phyloP scores from a whole-genome alignment of 2,329 filamentous ascomycete genomes.

The Colletotrichum simmondsii region DNA sequence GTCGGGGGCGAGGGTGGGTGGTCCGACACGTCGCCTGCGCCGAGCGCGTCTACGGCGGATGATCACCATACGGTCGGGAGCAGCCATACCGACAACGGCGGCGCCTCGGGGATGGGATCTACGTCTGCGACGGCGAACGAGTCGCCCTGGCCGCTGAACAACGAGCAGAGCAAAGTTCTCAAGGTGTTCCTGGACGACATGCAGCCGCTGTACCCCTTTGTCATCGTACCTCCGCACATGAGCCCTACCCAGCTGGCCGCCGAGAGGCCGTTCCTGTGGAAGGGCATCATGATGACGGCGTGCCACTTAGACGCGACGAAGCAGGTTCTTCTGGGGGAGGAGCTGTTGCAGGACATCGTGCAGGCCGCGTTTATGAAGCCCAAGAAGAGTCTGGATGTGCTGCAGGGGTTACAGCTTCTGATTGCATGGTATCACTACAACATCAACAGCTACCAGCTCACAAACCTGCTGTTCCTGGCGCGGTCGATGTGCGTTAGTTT shows the following conservation, averaged over 20 bases:
- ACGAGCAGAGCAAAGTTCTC: constrained; percentile 54
- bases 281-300: constrained; percentile 58
- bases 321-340: constrained; percentile 55
- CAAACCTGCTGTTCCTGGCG: constrained; percentile 59
- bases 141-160: constrained; percentile 53
- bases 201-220: constrained; percentile 56
- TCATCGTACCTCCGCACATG: constrained; percentile 51
- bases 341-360: constrained; percentile 55
- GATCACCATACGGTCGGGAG: constrained; percentile 33
- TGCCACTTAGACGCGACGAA: constrained; percentile 54
- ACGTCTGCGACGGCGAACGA: constrained; percentile 8
- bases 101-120: constrained; percentile 1
- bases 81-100: constrained; percentile 21
- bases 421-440: constrained; percentile 61
- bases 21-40: constrained; percentile 20
- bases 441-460: constrained; percentile 60
- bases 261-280: constrained; percentile 59
- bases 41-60: constrained; percentile 37
- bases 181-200: constrained; percentile 46
- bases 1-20: neutral
- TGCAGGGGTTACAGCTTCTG: constrained; percentile 58
- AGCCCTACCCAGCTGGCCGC: constrained; percentile 48
- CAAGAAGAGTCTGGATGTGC: constrained; percentile 56
- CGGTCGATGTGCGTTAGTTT: constrained; percentile 57
- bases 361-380: constrained; percentile 52